Percentiles rank a stretch among this genome's conserved stretches.
phyloP scores from a whole-genome alignment of 2,329 filamentous ascomycete species.

The Calonectria henricotiae region DNA sequence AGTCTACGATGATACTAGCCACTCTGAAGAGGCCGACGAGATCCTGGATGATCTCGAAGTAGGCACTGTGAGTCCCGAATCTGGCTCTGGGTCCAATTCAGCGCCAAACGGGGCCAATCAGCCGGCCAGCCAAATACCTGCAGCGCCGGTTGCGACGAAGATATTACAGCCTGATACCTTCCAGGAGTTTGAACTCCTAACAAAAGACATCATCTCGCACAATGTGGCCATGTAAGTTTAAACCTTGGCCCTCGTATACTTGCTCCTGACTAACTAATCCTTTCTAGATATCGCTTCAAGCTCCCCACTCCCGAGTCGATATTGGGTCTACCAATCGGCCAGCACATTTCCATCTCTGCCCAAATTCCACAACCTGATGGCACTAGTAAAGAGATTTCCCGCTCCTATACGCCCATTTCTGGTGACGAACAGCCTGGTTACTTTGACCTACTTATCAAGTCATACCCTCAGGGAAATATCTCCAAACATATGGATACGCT shows the following conservation, averaged over 20 bases:
- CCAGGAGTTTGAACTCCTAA: conserved; percentile 90
- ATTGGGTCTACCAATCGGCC: conserved; percentile 94
- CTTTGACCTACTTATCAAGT: conserved; percentile 97
- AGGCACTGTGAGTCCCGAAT: conserved; percentile 21
- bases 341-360: conserved; percentile 96
- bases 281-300: conserved; percentile 85
- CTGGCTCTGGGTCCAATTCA: conserved; percentile 60
- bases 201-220: conserved; percentile 95
- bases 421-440: conserved; percentile 89
- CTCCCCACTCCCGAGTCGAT: conserved; percentile 84
- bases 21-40: conserved; percentile 37
- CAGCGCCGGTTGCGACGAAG: background rate
- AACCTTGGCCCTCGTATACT: background rate
- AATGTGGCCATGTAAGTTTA: conserved; percentile 85
- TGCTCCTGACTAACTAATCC: background rate
- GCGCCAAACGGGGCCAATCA: conserved; percentile 9
- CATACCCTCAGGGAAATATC: conserved; percentile 96
- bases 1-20: conserved; percentile 33
- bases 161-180: conserved; percentile 80
- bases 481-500: conserved; percentile 89
- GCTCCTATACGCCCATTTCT: conserved; percentile 92
- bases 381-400: conserved; percentile 83
- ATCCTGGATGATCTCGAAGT: conserved; percentile 28
- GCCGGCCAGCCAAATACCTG: background rate
- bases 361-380: conserved; percentile 78